These are phyloP conservation scores for Camptophora hylomeconis DNA, from an alignment of 2,329 filamentous ascomycete species.

Conservation along the genomic window DNA sequence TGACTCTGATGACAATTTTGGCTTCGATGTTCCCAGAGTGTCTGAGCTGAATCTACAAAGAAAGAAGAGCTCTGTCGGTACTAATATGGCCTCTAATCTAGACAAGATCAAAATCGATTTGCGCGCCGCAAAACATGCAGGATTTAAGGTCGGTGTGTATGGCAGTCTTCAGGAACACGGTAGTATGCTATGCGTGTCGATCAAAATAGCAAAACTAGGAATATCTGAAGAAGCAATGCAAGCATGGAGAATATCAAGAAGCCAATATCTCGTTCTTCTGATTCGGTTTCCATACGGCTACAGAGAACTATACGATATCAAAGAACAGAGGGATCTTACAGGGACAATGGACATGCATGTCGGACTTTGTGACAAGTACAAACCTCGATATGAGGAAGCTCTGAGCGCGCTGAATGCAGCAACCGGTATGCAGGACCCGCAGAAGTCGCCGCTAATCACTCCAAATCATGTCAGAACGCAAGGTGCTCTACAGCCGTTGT, in stretches of 20 bases:
- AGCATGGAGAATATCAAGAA: slow-evolving; percentile 57
- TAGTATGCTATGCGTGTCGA: slow-evolving; percentile 52
- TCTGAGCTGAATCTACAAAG: slow-evolving; percentile 1
- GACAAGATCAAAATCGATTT: slow-evolving; percentile 48
- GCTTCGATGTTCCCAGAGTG: slow-evolving; percentile 4
- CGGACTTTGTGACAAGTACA: slow-evolving; percentile 59
- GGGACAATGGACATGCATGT: slow-evolving; percentile 46
- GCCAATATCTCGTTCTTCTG: slow-evolving; percentile 62
- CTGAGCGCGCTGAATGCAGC: slow-evolving; percentile 36
- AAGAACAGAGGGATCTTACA: slow-evolving; percentile 24
- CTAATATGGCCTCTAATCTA: neutral
- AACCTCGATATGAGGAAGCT: slow-evolving; percentile 48
- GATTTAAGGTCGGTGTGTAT: slow-evolving; percentile 57
- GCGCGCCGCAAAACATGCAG: slow-evolving; percentile 44
- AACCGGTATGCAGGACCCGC: slow-evolving; percentile 2
- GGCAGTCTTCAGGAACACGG: slow-evolving; percentile 34
- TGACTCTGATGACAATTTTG: slow-evolving; percentile 20
- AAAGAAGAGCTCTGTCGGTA: slow-evolving; percentile 6
- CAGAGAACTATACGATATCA: slow-evolving; percentile 40
- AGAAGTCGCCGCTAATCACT: neutral
- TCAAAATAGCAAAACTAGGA: slow-evolving; percentile 55
- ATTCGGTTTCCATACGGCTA: slow-evolving; percentile 54
- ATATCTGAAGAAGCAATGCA: slow-evolving; percentile 62
- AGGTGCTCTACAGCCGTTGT: slow-evolving; percentile 41
- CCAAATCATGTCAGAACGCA: slow-evolving; percentile 2